Percentiles rank a stretch among this genome's conserved stretches.
These are phyloP conservation scores for Trichoderma guizhouense DNA, from an alignment of 2,329 filamentous ascomycete species.

Conservation along the genomic window DNA sequence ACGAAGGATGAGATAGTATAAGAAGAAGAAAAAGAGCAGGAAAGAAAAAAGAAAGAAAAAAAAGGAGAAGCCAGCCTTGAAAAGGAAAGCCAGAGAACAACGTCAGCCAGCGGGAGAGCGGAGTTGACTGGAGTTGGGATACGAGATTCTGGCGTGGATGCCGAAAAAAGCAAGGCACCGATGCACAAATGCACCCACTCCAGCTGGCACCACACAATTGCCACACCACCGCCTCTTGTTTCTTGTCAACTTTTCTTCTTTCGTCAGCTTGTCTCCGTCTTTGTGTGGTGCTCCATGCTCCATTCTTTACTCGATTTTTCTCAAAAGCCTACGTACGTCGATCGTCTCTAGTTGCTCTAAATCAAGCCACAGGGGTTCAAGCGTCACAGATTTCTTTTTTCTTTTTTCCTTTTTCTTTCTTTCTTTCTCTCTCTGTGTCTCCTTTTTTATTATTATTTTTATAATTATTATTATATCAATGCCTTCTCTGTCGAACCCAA, in stretches of 20 bases:
- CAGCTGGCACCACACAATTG: not conserved
- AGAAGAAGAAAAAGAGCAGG: not conserved
- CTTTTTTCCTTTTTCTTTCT: not conserved
- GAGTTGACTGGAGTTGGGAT: not conserved
- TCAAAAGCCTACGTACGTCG: not conserved
- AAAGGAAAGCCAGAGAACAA: not conserved
- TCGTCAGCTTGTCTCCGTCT: not conserved
- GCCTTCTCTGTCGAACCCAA: not conserved
- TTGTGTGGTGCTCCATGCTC: not conserved
- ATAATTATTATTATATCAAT: not conserved
- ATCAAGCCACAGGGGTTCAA: not conserved
- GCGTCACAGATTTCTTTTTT: not conserved
- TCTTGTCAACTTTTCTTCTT: not conserved
- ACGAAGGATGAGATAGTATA: not conserved
- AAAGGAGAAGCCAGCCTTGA: not conserved
- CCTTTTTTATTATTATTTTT: not conserved
- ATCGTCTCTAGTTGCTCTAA: not conserved
- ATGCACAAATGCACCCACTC: not conserved
- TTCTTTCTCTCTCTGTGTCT: not conserved
- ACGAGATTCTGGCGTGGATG: conserved; percentile 2
- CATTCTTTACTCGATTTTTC: not conserved
- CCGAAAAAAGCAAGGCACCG: conserved; percentile 12
- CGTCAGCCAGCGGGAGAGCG: conserved; percentile 3
- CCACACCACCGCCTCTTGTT: not conserved
- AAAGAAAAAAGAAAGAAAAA: not conserved